These are phyloP conservation scores for Fusarium chlamydosporum DNA, from an alignment of 2,329 filamentous ascomycete genomes.

Conservation along the genomic window DNA sequence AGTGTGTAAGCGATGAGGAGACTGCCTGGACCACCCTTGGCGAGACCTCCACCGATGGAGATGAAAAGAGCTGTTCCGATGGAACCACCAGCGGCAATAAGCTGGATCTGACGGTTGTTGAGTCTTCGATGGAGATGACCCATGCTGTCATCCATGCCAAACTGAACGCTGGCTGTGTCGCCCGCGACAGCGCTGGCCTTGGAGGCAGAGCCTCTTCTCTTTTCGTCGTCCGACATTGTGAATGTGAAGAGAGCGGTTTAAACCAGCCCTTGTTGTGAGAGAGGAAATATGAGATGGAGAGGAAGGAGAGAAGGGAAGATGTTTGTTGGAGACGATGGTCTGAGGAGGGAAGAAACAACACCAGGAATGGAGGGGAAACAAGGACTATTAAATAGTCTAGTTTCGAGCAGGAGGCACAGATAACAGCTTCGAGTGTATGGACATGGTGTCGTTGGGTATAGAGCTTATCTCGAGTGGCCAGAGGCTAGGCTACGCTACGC, in stretches of 20 bases:
- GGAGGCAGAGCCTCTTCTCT: conserved; percentile 17
- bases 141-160: conserved; percentile 19
- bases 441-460: conserved; percentile 17
- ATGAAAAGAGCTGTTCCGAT: conserved; percentile 45
- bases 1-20: conserved; percentile 32
- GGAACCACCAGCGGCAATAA: conserved; percentile 50
- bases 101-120: conserved; percentile 45
- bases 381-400: conserved; percentile 30
- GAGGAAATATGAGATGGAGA: neutral
- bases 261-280: conserved; percentile 2
- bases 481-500: neutral
- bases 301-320: neutral
- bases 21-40: conserved; percentile 37
- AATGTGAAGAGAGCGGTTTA: neutral
- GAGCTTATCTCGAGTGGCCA: conserved; percentile 22
- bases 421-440: conserved; percentile 6
- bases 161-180: conserved; percentile 24
- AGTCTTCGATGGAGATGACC: conserved; percentile 41
- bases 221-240: conserved; percentile 41
- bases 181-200: conserved; percentile 24
- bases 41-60: conserved; percentile 43
- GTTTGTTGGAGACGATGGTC: conserved; percentile 5
- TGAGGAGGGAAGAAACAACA: neutral
- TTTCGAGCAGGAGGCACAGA: conserved; percentile 5
- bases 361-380: conserved; percentile 10